Percentiles rank a stretch among this genome's conserved stretches.
phyloP scores from a whole-genome alignment of 257 asterid species.

The Anisodus tanguticus region DNA sequence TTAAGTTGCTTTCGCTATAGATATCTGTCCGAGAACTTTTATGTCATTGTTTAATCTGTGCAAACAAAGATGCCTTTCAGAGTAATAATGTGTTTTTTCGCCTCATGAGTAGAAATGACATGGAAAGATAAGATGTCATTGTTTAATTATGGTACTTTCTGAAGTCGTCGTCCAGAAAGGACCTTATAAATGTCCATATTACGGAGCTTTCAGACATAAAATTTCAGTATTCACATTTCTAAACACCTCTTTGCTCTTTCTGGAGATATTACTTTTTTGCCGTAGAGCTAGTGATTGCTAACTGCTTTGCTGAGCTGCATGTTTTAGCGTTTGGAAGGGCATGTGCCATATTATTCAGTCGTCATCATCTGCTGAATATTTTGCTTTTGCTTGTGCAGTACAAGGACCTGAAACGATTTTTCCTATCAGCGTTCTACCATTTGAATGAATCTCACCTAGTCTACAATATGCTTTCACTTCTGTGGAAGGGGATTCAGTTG shows the following conservation, averaged over 20 bases:
- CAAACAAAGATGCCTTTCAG: not conserved
- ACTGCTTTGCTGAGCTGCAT: constrained; percentile 4
- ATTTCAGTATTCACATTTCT: not conserved
- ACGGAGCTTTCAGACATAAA: not conserved
- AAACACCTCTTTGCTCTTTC: not conserved
- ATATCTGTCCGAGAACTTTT: not conserved
- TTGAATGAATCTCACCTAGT: constrained; percentile 79
- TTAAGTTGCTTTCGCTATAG: not conserved
- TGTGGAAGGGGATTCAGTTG: constrained; percentile 93
- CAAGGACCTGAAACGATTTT: constrained; percentile 81
- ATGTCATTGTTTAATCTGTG: not conserved
- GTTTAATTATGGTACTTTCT: not conserved
- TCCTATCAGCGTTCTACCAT: constrained; percentile 83
- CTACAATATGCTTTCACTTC: constrained; percentile 88
- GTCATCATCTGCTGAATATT: not conserved
- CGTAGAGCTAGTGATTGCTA: not conserved
- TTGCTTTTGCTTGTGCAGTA: constrained; percentile 54
- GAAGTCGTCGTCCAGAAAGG: not conserved
- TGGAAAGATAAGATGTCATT: not conserved
- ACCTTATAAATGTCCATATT: not conserved
- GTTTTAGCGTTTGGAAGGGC: not conserved
- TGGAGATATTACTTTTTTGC: not conserved
- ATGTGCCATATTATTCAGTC: not conserved
- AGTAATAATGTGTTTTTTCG: not conserved
- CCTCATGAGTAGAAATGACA: not conserved